These are phyloP conservation scores for Rhodotorula kratochvilovae DNA, from an alignment of 768 basidiomycete genomes.

Conservation along the genomic window DNA sequence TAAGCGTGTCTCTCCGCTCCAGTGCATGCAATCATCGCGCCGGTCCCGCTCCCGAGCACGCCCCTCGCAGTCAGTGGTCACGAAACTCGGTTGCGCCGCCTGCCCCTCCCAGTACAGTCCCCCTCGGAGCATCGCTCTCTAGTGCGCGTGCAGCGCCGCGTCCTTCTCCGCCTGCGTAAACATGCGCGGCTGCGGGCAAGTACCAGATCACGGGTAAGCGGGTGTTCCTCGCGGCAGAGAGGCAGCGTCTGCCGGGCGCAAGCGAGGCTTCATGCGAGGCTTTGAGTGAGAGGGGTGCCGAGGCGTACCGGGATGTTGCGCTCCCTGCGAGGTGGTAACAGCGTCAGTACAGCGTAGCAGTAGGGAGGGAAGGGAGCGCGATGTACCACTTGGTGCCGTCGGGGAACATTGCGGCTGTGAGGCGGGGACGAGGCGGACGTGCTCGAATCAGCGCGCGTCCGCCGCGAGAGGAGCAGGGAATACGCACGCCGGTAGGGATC, in stretches of 20 bases:
- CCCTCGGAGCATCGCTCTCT: not conserved
- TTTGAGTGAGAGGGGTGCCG: no score
- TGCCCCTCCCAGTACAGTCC: not conserved
- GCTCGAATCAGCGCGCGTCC: not conserved
- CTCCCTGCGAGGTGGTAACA: slow-evolving; percentile 43
- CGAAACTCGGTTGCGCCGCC: not conserved
- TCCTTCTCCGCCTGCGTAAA: slow-evolving; percentile 43
- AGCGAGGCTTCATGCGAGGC: no score
- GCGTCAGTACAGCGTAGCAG: not conserved
- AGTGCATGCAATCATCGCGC: no score
- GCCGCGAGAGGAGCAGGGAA: slow-evolving; percentile 1
- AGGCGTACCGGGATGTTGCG: slow-evolving; percentile 47
- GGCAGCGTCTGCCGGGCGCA: not conserved
- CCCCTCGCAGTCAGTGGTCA: no score
- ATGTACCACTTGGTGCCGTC: slow-evolving; percentile 95
- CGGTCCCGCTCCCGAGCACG: no score
- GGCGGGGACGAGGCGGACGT: not conserved
- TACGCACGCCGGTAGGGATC: slow-evolving; percentile 86
- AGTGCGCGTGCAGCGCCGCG: slow-evolving; percentile 40
- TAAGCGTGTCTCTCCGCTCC: no score
- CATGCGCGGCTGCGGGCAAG: slow-evolving; percentile 32
- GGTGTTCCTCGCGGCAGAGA: no score
- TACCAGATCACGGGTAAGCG: not conserved
- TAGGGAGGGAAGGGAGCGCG: not conserved
- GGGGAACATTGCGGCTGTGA: slow-evolving; percentile 68